A percentile compares a stretch with the other conserved stretches of the same genome.
These are phyloP conservation scores for Salvia splendens DNA, from an alignment of 257 asterid genomes.

Conservation along the genomic window DNA sequence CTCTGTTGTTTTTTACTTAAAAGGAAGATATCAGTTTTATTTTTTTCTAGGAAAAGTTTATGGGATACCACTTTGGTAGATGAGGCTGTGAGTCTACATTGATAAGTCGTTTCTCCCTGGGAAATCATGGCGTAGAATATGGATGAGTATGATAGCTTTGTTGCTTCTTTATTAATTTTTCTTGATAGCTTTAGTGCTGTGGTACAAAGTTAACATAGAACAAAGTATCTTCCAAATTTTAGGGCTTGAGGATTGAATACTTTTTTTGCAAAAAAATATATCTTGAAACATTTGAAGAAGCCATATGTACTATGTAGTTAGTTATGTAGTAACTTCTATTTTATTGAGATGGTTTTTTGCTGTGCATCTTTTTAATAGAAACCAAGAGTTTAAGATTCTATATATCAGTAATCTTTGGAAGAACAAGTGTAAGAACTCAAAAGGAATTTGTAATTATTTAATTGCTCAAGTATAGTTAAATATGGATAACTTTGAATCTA, in stretches of 20 bases:
- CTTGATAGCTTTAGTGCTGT: neutral
- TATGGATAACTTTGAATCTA: neutral
- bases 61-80: neutral
- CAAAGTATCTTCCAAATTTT: neutral
- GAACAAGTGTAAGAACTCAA: conserved; percentile 2
- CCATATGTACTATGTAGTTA: neutral
- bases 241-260: conserved; percentile 4
- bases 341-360: neutral
- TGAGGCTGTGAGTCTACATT: neutral
- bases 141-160: neutral
- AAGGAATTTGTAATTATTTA: neutral
- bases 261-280: too few species aligned
- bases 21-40: neutral
- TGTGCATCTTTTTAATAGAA: neutral
- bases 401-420: neutral
- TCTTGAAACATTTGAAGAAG: neutral
- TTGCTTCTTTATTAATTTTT: neutral
- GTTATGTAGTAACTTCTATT: neutral
- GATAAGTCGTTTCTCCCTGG: neutral
- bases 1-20: neutral
- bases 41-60: neutral
- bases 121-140: neutral
- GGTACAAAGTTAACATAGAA: neutral
- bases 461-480: conserved; percentile 7
- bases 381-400: conserved; percentile 18